These are phyloP conservation scores for Podospora anserina DNA, from an alignment of 495 filamentous ascomycete species.

Conservation along the genomic window DNA sequence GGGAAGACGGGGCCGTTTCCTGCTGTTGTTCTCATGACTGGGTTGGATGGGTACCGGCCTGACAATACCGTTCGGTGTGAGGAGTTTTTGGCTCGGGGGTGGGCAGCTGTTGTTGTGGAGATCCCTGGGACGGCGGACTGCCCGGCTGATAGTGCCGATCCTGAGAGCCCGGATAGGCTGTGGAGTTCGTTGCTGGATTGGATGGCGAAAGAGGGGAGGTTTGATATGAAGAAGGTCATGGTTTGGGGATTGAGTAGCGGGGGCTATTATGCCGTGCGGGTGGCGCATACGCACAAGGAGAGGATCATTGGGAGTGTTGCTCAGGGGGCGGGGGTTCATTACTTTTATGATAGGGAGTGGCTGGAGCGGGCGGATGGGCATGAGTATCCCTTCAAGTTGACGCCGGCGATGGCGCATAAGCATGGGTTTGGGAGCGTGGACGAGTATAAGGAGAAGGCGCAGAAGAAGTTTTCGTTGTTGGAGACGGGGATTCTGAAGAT, in stretches of 20 bases:
- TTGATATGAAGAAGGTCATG: conserved; percentile 61
- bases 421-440: conserved; percentile 62
- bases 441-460: conserved; percentile 57
- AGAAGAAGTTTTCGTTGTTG: conserved; percentile 69
- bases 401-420: conserved; percentile 64
- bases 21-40: conserved; percentile 67
- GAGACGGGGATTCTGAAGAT: conserved; percentile 64
- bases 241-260: conserved; percentile 73
- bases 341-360: conserved; percentile 66
- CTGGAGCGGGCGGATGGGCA: conserved; percentile 63
- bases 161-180: conserved; percentile 49
- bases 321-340: conserved; percentile 68
- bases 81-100: conserved; percentile 60
- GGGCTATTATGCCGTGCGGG: conserved; percentile 72
- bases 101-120: conserved; percentile 62
- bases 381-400: conserved; percentile 74
- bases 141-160: conserved; percentile 58
- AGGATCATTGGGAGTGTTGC: conserved; percentile 60
- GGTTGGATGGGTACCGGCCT: conserved; percentile 74
- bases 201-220: conserved; percentile 54
- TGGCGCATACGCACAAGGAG: conserved; percentile 66
- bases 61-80: conserved; percentile 72
- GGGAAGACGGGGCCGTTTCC: conserved; percentile 46
- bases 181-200: conserved; percentile 67
- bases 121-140: conserved; percentile 80